Evolutionary conservation across 2,329 filamentous ascomycete species (phyloP).

Genomic region (Alternaria tenuissima): DNA sequence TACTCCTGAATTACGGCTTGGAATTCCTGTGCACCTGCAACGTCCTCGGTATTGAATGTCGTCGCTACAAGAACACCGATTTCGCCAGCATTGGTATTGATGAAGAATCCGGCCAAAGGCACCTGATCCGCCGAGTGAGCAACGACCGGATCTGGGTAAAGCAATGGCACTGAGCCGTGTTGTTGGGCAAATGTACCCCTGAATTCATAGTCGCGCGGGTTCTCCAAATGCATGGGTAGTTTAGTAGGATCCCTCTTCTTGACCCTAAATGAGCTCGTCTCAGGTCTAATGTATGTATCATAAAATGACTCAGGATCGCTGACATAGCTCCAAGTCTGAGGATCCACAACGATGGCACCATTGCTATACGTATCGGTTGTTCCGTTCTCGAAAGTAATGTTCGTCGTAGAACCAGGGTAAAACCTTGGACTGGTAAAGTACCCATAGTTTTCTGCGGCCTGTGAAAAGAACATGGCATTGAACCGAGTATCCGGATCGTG

Average conservation of each 20-base stretch:
- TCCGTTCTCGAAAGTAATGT: conserved; percentile 48
- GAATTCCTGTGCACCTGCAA: conserved; percentile 41
- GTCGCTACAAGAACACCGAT: conserved; percentile 57
- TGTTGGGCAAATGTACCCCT: conserved; percentile 26
- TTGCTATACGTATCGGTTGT: conserved; percentile 43
- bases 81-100: conserved; percentile 52
- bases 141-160: conserved; percentile 51
- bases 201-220: conserved; percentile 41
- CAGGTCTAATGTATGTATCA: conserved; percentile 41
- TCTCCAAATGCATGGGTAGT: conserved; percentile 38
- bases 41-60: conserved; percentile 50
- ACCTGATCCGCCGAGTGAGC: conserved; percentile 41
- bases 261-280: conserved; percentile 21
- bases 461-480: conserved; percentile 51
- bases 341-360: conserved; percentile 37
- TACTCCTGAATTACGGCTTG: conserved; percentile 54
- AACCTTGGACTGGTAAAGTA: conserved; percentile 44
- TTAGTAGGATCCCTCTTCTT: conserved; percentile 37
- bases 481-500: conserved; percentile 55
- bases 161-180: conserved; percentile 32
- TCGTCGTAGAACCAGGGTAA: conserved; percentile 42
- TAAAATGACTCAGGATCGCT: conserved; percentile 52
- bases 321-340: conserved; percentile 41
- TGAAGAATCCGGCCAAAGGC: conserved; percentile 57
- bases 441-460: conserved; percentile 40